Conservation (phyloP, 2,329 filamentous ascomycete genomes). For the Fusarium foetens region DNA sequence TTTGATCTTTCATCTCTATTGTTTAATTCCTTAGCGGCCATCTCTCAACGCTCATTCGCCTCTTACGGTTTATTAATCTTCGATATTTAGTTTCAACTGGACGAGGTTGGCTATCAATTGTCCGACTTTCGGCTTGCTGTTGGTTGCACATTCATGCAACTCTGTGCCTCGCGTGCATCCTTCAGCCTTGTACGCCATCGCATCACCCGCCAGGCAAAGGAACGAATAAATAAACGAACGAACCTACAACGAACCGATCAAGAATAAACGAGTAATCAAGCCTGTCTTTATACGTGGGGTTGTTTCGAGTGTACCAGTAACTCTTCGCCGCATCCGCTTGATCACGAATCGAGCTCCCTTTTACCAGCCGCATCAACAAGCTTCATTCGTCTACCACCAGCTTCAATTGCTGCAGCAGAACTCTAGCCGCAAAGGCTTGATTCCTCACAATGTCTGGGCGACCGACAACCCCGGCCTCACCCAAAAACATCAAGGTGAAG, state of each 20-base stretch:
- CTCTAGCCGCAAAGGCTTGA: constrained; percentile 2
- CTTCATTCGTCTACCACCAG: background rate
- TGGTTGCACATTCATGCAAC: background rate
- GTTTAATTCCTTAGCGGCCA: background rate
- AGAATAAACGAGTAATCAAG: background rate
- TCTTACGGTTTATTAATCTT: background rate
- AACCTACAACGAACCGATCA: background rate
- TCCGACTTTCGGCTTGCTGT: constrained; percentile 28
- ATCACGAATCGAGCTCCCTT: constrained; percentile 7
- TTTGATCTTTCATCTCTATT: background rate
- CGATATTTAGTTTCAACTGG: background rate
- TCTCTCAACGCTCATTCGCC: background rate
- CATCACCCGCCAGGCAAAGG: constrained; percentile 12
- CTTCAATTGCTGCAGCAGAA: background rate
- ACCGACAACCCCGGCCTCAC: constrained; percentile 62
- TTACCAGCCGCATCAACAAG: background rate
- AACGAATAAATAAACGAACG: background rate
- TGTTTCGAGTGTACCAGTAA: background rate
- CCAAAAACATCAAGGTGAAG: constrained; percentile 70
- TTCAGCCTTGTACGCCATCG: constrained; percentile 26
- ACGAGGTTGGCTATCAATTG: constrained; percentile 12
- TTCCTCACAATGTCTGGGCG: constrained; percentile 55
- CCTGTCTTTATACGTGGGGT: background rate
- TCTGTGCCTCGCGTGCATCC: constrained; percentile 18
- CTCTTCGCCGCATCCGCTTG: background rate